phyloP scores from a whole-genome alignment of 2,329 filamentous ascomycete genomes.

The Epicoccum nigrum region DNA sequence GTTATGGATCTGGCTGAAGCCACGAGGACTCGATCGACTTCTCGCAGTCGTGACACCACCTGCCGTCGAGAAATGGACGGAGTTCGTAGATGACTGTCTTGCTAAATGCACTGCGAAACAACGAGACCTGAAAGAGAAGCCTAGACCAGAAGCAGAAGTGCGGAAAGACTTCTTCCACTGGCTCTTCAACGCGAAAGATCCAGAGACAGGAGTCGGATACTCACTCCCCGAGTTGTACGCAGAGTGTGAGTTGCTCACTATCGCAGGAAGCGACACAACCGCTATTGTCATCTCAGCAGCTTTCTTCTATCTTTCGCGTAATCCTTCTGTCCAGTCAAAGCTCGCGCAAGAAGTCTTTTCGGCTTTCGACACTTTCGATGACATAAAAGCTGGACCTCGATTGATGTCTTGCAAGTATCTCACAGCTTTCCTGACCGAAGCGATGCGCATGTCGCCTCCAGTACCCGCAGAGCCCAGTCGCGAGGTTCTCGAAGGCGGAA shows the following conservation, averaged over 20 bases:
- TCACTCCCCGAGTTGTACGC: conserved; percentile 46
- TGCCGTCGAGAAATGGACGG: conserved; percentile 14
- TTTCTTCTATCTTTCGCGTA: conserved; percentile 21
- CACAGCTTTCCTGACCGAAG: conserved; percentile 23
- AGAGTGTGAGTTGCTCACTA: conserved; percentile 22
- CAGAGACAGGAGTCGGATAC: conserved; percentile 44
- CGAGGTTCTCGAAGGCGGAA: conserved; percentile 25
- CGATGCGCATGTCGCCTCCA: conserved; percentile 23
- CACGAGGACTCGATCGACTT: conserved; percentile 19
- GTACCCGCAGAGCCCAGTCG: conserved; percentile 22
- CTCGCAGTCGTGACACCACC: conserved; percentile 17
- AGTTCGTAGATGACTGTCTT: conserved; percentile 20
- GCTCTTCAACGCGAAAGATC: conserved; percentile 49
- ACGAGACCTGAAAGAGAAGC: conserved; percentile 8
- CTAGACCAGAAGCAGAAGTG: conserved; percentile 4
- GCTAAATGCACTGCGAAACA: conserved; percentile 8
- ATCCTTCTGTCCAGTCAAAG: conserved; percentile 7
- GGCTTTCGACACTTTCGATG: conserved; percentile 18
- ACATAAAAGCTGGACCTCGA: conserved; percentile 17
- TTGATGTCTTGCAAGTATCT: conserved; percentile 22
- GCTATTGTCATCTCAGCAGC: conserved; percentile 16
- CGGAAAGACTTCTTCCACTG: conserved; percentile 52
- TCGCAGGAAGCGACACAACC: conserved; percentile 27
- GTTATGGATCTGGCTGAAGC: conserved; percentile 24
- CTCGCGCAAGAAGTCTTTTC: conserved; percentile 16